Evolutionary conservation across 2,329 filamentous ascomycete species (phyloP).

Genomic region (Penicillium verrucosum): DNA sequence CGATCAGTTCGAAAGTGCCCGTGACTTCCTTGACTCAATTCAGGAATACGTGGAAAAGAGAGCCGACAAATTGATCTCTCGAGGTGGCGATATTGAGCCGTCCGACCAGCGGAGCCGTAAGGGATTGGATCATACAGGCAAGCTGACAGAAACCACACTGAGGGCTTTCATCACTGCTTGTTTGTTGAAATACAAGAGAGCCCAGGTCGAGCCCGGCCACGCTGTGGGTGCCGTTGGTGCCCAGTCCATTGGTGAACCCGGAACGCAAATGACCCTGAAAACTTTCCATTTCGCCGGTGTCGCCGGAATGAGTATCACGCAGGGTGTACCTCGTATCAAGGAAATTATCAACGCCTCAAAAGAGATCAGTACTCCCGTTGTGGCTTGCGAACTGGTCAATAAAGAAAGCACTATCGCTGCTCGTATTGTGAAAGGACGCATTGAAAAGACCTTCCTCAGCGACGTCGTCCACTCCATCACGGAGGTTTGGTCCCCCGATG

Average conservation of each 20-base stretch:
- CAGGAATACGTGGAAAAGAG: slow-evolving; percentile 65
- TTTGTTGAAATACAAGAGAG: slow-evolving; percentile 83
- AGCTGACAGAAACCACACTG: slow-evolving; percentile 74
- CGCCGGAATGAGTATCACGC: slow-evolving; percentile 97
- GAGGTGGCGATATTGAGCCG: slow-evolving; percentile 31
- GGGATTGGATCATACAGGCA: slow-evolving; percentile 68
- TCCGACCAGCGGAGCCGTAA: slow-evolving; percentile 32
- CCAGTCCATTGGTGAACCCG: slow-evolving; percentile 96
- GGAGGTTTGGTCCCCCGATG: slow-evolving; percentile 78
- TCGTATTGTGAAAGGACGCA: slow-evolving; percentile 85
- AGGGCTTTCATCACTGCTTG: slow-evolving; percentile 75
- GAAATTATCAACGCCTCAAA: slow-evolving; percentile 99
- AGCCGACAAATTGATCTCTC: slow-evolving; percentile 57
- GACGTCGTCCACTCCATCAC: slow-evolving; percentile 80
- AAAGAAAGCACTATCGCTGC: slow-evolving; percentile 72
- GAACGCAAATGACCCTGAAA: slow-evolving; percentile 98
- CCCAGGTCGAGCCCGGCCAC: slow-evolving; percentile 89
- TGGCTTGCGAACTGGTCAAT: slow-evolving; percentile 79
- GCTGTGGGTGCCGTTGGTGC: slow-evolving; percentile 94
- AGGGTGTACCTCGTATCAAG: slow-evolving; percentile 99
- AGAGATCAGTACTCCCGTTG: slow-evolving; percentile 88
- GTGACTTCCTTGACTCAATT: slow-evolving; percentile 77
- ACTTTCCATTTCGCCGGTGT: slow-evolving; percentile 99
- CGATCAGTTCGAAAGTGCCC: slow-evolving; percentile 76
- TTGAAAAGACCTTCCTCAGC: slow-evolving; percentile 88